Evolutionary conservation across 208 protist genomes (phyloP), one percentile per base, ranked within the genome.

Genomic region (Trypanosoma grayi): DNA sequence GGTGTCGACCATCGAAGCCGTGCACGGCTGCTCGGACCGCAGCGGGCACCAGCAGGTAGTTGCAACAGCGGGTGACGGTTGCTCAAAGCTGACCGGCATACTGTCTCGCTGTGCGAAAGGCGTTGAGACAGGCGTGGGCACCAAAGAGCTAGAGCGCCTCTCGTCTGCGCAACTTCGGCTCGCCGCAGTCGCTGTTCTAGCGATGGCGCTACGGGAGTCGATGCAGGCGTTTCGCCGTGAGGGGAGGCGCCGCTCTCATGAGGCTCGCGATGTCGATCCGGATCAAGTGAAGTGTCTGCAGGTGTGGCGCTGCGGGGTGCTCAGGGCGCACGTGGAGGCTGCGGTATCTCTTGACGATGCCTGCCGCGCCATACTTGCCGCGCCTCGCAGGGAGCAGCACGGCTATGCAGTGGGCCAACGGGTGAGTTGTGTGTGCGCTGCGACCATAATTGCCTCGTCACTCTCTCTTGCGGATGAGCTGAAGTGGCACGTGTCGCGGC

Each of bases 281-380:
- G 48, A 46, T 11, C 9, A 18, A 2, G 22, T 31, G 45, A 36
- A 44, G 45, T 18, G 45, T 20, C 24, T 64, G 37, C 20, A 64
- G 8, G 30, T n/a, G 24, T 60, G 52, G 52, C 61, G 52, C 16
- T 46, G 44, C 31, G 33, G 53, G n/a, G 52, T 53, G 2, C 16
- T 67, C 60, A 53, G 34, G 34, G 25, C 10, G 2, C 39, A 67
- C 34, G 43, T 60, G 22, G 52, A 67, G 30, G 47, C 39, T 39
- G 39, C 60, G 51, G 41, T 2, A 13, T 50, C 43, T 25, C 28
- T 60, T 44, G 36, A 44, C 0, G 43, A 67, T 51, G 41, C 30
- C 0, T 57, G 11, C 46, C 34, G 36, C 39, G 13, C 30, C 2
- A 18, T 47, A 16, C 39, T 44, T 34, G n/a, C n/a, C 13, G 33